phyloP scores from a whole-genome alignment of 2,329 filamentous ascomycete genomes.

The Colletotrichum sp. region DNA sequence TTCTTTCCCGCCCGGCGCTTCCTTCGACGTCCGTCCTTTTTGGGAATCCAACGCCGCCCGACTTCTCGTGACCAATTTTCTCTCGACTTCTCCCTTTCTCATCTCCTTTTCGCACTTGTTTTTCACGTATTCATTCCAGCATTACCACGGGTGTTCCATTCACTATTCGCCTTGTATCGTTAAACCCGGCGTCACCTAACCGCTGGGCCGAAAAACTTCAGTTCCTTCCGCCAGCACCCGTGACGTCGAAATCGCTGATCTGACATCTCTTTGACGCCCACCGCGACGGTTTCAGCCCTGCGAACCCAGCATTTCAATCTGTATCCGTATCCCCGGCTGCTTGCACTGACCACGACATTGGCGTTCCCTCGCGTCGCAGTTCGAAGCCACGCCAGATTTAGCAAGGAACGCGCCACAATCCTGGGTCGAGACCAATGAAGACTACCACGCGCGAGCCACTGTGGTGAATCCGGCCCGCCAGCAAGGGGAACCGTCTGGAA shows the following conservation, averaged over 20 bases:
- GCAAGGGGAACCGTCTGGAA: constrained; percentile 4
- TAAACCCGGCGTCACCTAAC: neutral
- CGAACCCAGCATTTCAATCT: neutral
- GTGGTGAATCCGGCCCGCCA: constrained; percentile 17
- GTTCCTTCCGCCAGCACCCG: neutral
- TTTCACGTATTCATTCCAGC: neutral
- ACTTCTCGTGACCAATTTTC: neutral
- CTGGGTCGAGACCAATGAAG: constrained; percentile 5
- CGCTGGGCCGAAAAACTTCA: neutral
- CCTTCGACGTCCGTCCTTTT: neutral
- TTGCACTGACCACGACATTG: neutral
- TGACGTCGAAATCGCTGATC: constrained; percentile 1
- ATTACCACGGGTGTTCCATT: neutral
- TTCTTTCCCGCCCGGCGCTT: neutral
- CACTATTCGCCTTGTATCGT: neutral
- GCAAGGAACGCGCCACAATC: constrained; percentile 13
- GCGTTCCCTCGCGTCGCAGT: neutral
- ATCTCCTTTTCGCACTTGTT: neutral
- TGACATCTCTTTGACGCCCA: neutral
- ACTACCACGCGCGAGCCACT: constrained; percentile 5
- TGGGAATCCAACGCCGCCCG: neutral
- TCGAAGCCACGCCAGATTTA: neutral
- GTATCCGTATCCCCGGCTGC: constrained; percentile 1
- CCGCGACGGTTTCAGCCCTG: constrained; percentile 11
- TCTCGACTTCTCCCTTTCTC: neutral